These are phyloP conservation scores for Lachancea meyersii DNA, from an alignment of 805 yeast species.

Conservation along the genomic window DNA sequence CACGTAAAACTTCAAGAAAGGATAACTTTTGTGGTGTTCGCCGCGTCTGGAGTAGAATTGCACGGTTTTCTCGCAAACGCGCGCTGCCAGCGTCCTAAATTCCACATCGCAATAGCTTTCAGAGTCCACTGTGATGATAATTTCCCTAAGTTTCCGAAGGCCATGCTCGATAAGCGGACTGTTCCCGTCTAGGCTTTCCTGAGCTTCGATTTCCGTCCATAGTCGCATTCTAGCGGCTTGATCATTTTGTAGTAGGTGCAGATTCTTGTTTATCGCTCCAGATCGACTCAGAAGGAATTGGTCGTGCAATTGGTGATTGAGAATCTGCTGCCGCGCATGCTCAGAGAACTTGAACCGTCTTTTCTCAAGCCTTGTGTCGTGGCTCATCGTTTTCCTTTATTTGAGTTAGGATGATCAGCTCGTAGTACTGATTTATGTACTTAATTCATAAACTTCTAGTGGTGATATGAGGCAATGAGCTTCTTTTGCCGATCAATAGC, in stretches of 20 bases:
- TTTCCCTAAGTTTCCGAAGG: constrained; percentile 23
- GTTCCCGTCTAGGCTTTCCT: constrained; percentile 13
- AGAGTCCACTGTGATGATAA: constrained; percentile 16
- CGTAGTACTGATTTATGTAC: too few relatives aligned
- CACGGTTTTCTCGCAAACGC: constrained; percentile 19
- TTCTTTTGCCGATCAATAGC: not conserved
- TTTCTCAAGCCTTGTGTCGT: constrained; percentile 16
- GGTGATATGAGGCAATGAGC: not conserved
- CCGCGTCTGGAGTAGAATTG: constrained; percentile 11
- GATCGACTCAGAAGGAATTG: constrained; percentile 60
- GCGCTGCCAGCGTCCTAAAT: constrained; percentile 14
- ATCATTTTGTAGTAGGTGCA: constrained; percentile 37
- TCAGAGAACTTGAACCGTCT: constrained; percentile 34
- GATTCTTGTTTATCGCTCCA: constrained; percentile 36
- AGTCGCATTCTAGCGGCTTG: constrained; percentile 37
- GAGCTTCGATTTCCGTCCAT: constrained; percentile 34
- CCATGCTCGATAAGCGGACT: constrained; percentile 31
- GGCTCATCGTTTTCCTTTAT: not conserved
- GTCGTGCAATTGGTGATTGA: constrained; percentile 24
- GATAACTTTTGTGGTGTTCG: constrained; percentile 10
- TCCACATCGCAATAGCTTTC: constrained; percentile 9
- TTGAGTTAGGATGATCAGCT: too few relatives aligned
- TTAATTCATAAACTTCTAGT: too few relatives aligned
- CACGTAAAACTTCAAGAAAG: not conserved
- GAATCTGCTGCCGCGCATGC: constrained; percentile 19